Evolutionary conservation across 306 rosid genomes (phyloP), one percentile per base, ranked within the genome.

Genomic region (Lagenaria siceraria): DNA sequence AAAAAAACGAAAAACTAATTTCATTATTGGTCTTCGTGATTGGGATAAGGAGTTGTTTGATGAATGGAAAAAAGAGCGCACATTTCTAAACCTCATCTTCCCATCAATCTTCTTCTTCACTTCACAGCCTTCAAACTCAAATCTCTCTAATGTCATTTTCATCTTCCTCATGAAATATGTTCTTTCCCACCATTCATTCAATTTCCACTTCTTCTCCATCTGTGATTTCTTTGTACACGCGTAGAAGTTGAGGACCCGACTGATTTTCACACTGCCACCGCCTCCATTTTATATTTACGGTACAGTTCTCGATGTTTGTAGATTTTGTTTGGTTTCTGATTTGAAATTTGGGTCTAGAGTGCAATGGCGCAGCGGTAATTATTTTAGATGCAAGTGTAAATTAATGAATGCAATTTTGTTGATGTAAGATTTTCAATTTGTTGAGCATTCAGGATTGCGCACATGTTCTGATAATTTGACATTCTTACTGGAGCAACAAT

Each of bases 11-110:
- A 51, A 49, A 49, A 49, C 19, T 17, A 51, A 15, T 54, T 54
- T 56, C 31, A 56, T 56, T 13, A 3, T 38, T n/a, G 9, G 22
- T 66, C 4, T n/a, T 66, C 19, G 74, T 66, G 14, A 66, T 38
- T 10, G 51, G 52, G 74, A 66, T 21, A 66, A 66, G 31, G 43
- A 38, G 69, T 52, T 51, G 55, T 31, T 7, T 62, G 9, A 62
- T 62, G 65, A 62, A 62, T 7, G 11, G 5, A 31, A 62, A 40
- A 40, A 24, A 4, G 27, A 65, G 18, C 54, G 35, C 35, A 69
- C 55, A 69, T 69, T 69, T 69, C 75, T 42, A 69, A 69, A 21
- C 75, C 55, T 42, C 74, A 42, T 40, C 74, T 40, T 38, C 73
- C 22, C 70, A 33, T 63, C 43, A 33, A 29, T 29, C 43, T 15